phyloP scores from a whole-genome alignment of 257 asterid species.

The Hygrophila difformis region DNA sequence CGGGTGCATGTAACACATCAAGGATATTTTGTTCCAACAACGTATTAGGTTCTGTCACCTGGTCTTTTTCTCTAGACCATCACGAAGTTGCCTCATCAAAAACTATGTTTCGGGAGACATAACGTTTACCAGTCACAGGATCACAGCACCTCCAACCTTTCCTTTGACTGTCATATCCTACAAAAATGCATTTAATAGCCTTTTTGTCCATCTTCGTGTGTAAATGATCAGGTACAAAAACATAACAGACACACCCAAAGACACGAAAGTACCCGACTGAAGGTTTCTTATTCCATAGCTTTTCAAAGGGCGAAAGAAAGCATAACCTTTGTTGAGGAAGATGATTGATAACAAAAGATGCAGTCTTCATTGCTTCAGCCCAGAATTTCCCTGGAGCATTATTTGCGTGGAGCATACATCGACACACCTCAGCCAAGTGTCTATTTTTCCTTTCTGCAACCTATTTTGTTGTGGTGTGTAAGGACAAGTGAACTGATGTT shows the following conservation, averaged over 20 bases:
- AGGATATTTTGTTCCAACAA: not conserved
- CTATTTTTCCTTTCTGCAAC: not conserved
- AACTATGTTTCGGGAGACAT: not conserved
- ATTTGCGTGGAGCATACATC: too few species aligned
- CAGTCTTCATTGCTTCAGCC: not conserved
- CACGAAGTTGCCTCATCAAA: not conserved
- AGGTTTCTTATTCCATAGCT: not conserved
- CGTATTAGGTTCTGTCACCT: not conserved
- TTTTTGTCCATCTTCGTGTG: not conserved
- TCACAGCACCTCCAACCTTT: not conserved
- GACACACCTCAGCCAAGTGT: not conserved
- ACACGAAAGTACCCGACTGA: not conserved
- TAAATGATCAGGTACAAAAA: too few species aligned
- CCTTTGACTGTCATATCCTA: too few species aligned
- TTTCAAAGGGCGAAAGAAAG: not conserved
- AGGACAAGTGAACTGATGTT: not conserved
- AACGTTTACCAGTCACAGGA: not conserved
- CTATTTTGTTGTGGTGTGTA: not conserved
- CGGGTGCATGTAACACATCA: not conserved
- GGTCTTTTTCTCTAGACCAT: not conserved
- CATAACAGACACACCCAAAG: too few species aligned
- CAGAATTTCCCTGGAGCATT: not conserved
- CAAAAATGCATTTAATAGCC: not conserved
- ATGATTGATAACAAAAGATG: not conserved
- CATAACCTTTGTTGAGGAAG: not conserved